Base-by-base conservation (phyloP, 257 asterid genomes). In the Fraxinus quadrangulata region DNA sequence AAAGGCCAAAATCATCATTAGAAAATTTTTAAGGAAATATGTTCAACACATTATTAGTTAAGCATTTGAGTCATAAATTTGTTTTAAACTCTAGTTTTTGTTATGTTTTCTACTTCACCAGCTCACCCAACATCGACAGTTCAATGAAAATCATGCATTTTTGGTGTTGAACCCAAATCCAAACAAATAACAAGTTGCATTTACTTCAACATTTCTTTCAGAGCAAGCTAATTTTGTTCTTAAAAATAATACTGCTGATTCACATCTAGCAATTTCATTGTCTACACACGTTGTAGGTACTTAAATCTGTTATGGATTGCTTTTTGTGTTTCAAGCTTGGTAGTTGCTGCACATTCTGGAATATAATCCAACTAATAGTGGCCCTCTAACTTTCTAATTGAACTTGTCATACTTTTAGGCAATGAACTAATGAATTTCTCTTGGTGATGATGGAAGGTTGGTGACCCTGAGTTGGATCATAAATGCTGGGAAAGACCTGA, bases 401-500 rank as follows among this genome's bases (percentile, higher is more conserved):
- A 17, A 56, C 28, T n/a, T 56, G 28, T 56, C 28, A 7, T n/a
- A 56, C 66, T 56, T 56, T 6, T 61, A 24, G 67, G 31, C 31
- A 23, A 61, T 23, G 68, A 23, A 61, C 68, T 21, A 10, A 61
- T 13, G 49, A 24, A 33, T 39, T 9, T 66, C 2, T 28, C 4
- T 73, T 30, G 2, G 17, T 66, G 39, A 13, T 30, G 6, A 42
- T 34, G 16, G 74, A 71, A 91, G 96, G 94, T 89, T 17, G 96
- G 96, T 2, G 91, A 87, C 47, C 88, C 94, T 6, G 83, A 83
- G 24, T 33, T 81, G 71, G 96, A 91, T 78, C 96, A 91, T 73
- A 73, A 77, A 9, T 91, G 94, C 83, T 91, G 96, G 96, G 84
- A 86, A 73, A 80, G 91, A 39, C 96, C 92, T 0, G 96, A 91